These are phyloP conservation scores for Colletotrichum filicis DNA, from an alignment of 2,329 filamentous ascomycete species.

Conservation along the genomic window DNA sequence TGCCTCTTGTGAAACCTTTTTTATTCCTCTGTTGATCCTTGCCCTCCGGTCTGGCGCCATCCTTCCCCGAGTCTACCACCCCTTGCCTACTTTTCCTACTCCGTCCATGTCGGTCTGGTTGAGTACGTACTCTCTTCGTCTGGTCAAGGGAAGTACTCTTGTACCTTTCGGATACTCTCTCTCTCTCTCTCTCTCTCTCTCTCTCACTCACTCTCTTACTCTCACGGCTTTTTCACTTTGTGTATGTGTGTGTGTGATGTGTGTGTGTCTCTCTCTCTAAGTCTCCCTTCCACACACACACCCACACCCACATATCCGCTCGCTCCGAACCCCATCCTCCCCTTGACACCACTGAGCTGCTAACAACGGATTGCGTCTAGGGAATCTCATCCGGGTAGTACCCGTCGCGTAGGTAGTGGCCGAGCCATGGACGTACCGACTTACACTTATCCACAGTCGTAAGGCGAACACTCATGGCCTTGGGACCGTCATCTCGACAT, in stretches of 20 bases:
- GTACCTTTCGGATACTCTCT: neutral
- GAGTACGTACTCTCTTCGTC: conserved; percentile 22
- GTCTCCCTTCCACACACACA: neutral
- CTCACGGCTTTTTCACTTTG: neutral
- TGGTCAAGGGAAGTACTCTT: neutral
- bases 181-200: neutral
- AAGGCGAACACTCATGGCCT: conserved; percentile 28
- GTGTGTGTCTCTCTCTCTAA: neutral
- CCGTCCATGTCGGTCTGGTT: conserved; percentile 24
- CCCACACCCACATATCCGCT: neutral
- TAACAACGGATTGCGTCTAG: neutral
- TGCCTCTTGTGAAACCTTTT: conserved; percentile 36
- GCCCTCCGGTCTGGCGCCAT: conserved; percentile 33
- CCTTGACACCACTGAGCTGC: neutral
- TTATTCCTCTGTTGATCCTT: conserved; percentile 17
- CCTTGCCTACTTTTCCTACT: conserved; percentile 30
- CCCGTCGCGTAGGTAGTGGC: conserved; percentile 14
- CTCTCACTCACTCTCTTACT: neutral
- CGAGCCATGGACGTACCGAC: conserved; percentile 4
- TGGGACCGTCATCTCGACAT: conserved; percentile 22
- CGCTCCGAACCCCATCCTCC: neutral
- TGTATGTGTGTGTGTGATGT: too few species aligned
- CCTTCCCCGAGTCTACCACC: conserved; percentile 33
- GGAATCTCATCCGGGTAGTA: conserved; percentile 18
- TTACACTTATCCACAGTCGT: conserved; percentile 14